A percentile compares a stretch with the other conserved stretches of the same genome.
Evolutionary conservation across 306 rosid species (phyloP).

Genomic region (Carpinus fangiana): DNA sequence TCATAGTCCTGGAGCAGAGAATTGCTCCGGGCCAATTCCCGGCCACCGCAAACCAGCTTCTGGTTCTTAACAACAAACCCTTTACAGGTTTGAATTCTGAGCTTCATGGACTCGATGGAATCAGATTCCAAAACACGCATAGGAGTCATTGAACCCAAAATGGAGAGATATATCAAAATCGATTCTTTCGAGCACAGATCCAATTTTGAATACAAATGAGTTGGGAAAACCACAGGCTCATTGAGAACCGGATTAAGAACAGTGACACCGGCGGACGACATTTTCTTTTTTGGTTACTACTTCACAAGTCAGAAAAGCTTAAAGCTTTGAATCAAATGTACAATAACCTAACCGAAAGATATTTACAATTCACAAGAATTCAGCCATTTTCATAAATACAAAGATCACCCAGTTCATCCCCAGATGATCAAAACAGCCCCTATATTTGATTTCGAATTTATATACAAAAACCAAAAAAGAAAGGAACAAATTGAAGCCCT

Average conservation of each 20-base stretch:
- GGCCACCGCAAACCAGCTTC: slow-evolving; percentile 87
- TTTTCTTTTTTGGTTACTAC: slow-evolving; percentile 24
- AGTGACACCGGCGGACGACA: slow-evolving; percentile 83
- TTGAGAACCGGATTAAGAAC: slow-evolving; percentile 51
- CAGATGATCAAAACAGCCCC: slow-evolving; percentile 39
- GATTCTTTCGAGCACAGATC: slow-evolving; percentile 49
- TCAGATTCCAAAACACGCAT: slow-evolving; percentile 74
- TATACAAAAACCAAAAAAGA: slow-evolving; percentile 4
- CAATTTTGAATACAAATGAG: slow-evolving; percentile 31
- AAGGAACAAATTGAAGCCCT: slow-evolving; percentile 14
- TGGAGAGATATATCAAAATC: slow-evolving; percentile 57
- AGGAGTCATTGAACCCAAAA: slow-evolving; percentile 59
- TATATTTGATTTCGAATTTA: slow-evolving; percentile 18
- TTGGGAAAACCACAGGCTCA: slow-evolving; percentile 47
- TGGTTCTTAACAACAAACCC: slow-evolving; percentile 82
- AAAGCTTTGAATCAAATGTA: slow-evolving; percentile 35
- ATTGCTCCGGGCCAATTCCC: slow-evolving; percentile 76
- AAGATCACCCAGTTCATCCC: slow-evolving; percentile 37
- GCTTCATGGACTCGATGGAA: slow-evolving; percentile 80
- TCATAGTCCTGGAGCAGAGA: slow-evolving; percentile 82
- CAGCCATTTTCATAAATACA: slow-evolving; percentile 32
- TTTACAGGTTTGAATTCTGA: slow-evolving; percentile 62
- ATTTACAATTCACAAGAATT: slow-evolving; percentile 25
- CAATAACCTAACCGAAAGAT: slow-evolving; percentile 28
- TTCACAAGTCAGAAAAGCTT: slow-evolving; percentile 6